Base-by-base conservation (phyloP, 1,284 basidiomycete species). In the Meira miltonrushii region DNA sequence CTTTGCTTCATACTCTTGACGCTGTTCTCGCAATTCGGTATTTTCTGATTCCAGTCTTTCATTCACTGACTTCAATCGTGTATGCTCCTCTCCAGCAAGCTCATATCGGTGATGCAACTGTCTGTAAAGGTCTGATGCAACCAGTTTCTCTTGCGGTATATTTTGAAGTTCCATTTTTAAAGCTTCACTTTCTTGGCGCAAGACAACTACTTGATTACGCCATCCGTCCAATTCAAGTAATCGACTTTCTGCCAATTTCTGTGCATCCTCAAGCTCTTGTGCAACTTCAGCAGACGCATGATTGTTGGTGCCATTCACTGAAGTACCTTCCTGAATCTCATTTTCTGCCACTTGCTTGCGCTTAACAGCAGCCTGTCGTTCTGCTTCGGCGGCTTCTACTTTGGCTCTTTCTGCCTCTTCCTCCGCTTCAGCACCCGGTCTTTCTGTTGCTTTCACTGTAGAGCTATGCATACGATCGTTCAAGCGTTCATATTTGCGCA, bases 1-100 rank as follows among this genome's bases (percentile, higher is more conserved):
- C 5, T 21, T 53, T 8, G 10, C 19, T 21, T 12, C 38, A 25
- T 19, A 48, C 9, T 54, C 58, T 56, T 11, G 55, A 48, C 47
- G 61, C 46, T 3, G 54, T 59, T 41, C 60, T 12, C 75, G 66
- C 57, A 77, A 57, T 10, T 67, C 58, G 3, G 39, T 58, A 13
- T 72, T 73, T 53, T 77, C 75, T 6, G 48, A 43, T 54, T 70
- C 67, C 28, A 71, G 12, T 11, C 60, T 47, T 17, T 58, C 59
- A 39, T 25, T 38, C 15, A 50, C 40, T 15, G 19, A 21, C n/a
- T 55, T 57, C 39, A 60, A 19, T 9, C 54, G 60, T 55, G 61
- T 60, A 17, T 50, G 19, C 40, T 69, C 62, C 33, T 65, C 57
- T 53, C 63, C 55, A 28, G 57, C 19, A n/a, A 54, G 49, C 4